Base-by-base conservation (phyloP, 164 flowering plant genomes). In the Chimonanthus praecox region DNA sequence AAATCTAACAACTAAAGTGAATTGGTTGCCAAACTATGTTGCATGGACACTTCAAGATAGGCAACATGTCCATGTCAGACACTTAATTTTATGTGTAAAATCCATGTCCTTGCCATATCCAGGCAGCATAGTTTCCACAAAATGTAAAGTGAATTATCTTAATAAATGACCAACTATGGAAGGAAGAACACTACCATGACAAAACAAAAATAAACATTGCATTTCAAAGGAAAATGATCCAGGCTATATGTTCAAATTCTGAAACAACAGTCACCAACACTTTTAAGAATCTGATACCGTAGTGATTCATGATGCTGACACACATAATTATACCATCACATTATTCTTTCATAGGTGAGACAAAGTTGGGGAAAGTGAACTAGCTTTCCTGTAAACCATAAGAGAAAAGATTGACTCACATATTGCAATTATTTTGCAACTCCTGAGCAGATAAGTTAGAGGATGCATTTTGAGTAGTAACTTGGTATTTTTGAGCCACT, bases 401-500 rank as follows among this genome's bases (percentile, higher is more conserved):
- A 51, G 4, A 51, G 58, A 51, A 51, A 68, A 21, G 51, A 15
- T 51, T 61, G 49, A 79, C 97, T 83, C 78, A 93, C 99, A 88
- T 81, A 77, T 90, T 92, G 79, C 98, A 95, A 73, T 89, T 93
- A 79, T 82, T 93, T 82, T 95, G 99, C 70, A 95, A 81, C 71
- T 95, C 98, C 20, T 93, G 89, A 71, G 80, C 85, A 73, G 98
- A 82, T 64, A 85, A 69, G 80, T 80, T 86, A 18, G 94, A 82
- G 46, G 97, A 79, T 58, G 92, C 88, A 83, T 87, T 93, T 80
- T 93, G 98, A 70, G 93, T 82, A 49, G 98, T 88, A 83, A 89
- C 84, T 79, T 95, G 99, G 76, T 89, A 93, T 68, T 95, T 95
- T 76, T 95, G 99, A 79, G 98, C 98, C 51, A 92, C 98, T 78